Evolutionary conservation across 2,329 filamentous ascomycete genomes (phyloP).

Genomic region (Alternaria sp.): DNA sequence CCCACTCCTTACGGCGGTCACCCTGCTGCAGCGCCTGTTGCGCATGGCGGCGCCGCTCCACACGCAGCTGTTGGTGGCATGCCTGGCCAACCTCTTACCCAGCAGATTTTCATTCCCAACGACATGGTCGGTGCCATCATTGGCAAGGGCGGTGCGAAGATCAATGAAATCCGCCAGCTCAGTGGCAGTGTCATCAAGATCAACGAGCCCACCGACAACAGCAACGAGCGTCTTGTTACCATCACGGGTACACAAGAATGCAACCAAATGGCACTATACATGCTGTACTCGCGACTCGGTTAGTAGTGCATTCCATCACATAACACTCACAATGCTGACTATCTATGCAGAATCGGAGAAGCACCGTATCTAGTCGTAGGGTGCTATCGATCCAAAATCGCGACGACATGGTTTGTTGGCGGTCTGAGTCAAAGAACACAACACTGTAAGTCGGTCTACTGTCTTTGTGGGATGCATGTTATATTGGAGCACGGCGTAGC

Average conservation of each 20-base stretch:
- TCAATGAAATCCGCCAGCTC: conserved; percentile 97
- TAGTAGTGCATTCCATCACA: conserved; percentile 35
- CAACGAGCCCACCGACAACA: conserved; percentile 98
- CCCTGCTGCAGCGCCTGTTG: conserved; percentile 56
- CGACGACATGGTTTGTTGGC: not conserved
- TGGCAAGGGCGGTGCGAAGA: conserved; percentile 97
- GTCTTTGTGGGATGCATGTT: conserved; percentile 12
- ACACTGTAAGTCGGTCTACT: not conserved
- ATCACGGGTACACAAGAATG: conserved; percentile 98
- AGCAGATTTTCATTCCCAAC: conserved; percentile 99
- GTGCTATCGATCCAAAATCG: not conserved
- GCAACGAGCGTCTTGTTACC: conserved; percentile 95
- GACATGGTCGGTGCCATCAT: conserved; percentile 99
- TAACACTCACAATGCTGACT: conserved; percentile 6
- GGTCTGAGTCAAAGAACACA: not conserved
- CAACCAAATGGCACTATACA: conserved; percentile 99
- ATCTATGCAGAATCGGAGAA: conserved; percentile 71
- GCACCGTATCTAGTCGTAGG: conserved; percentile 65
- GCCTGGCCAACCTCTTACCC: conserved; percentile 82
- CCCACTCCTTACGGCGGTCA: conserved; percentile 72
- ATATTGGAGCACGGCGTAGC: conserved; percentile 17
- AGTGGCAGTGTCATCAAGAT: conserved; percentile 99
- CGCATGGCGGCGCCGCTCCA: conserved; percentile 72
- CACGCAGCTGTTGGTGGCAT: conserved; percentile 66
- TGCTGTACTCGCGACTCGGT: conserved; percentile 98